These are phyloP conservation scores for Verticillium albo-atrum DNA, from an alignment of 2,329 filamentous ascomycete species.

Conservation along the genomic window DNA sequence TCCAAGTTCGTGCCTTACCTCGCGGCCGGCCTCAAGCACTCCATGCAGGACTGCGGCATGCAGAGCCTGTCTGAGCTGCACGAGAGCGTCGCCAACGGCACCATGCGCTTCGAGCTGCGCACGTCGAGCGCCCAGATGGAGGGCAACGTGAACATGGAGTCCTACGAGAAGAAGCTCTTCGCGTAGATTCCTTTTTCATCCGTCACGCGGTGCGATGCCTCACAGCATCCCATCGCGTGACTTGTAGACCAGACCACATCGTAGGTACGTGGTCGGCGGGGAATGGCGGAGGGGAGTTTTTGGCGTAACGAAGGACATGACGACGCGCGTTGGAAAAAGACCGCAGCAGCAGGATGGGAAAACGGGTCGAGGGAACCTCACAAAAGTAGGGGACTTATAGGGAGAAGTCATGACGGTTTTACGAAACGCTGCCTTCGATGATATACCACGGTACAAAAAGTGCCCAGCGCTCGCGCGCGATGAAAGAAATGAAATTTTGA, in stretches of 20 bases:
- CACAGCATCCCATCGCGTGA: not conserved
- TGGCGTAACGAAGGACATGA: constrained; percentile 3
- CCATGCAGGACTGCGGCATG: constrained; percentile 90
- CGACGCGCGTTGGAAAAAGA: not conserved
- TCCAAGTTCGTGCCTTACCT: constrained; percentile 96
- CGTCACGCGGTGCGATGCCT: not conserved
- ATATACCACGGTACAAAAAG: not conserved
- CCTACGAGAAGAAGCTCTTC: constrained; percentile 99
- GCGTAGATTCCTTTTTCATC: constrained; percentile 50
- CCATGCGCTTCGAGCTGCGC: constrained; percentile 86
- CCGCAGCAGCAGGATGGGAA: not conserved
- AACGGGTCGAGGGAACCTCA: not conserved
- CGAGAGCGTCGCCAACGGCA: constrained; percentile 66
- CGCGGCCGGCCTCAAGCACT: constrained; percentile 93
- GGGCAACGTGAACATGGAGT: constrained; percentile 97
- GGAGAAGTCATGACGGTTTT: not conserved
- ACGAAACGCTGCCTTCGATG: not conserved
- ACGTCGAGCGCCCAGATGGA: constrained; percentile 94
- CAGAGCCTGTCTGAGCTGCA: constrained; percentile 76
- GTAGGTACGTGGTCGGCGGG: not conserved
- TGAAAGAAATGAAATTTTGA: not conserved
- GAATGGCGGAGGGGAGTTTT: not conserved
- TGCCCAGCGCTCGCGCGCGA: not conserved
- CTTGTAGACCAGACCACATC: not conserved
- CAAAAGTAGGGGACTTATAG: not conserved